Evolutionary conservation across 257 asterid genomes (phyloP), one percentile per base, ranked within the genome.

Genomic region (Ballota nigra): DNA sequence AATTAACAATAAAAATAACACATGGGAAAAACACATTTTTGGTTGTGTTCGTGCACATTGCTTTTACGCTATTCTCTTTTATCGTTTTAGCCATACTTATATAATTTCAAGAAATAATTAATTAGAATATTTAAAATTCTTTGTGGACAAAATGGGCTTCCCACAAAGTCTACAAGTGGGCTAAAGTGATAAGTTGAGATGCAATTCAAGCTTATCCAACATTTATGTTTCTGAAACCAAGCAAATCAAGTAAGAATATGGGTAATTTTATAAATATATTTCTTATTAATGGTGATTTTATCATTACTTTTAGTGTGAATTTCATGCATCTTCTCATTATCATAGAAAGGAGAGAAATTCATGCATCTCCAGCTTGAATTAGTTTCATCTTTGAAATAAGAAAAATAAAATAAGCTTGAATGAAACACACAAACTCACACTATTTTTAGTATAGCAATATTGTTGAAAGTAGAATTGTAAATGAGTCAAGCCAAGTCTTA

Each of bases 21-120:
- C 56, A 75, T 47, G 79, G 62, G 66, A 15, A 60, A 15, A 60
- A 49, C 36, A 18, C 70, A 61, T 68, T 68, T 41, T 43, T 67
- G 38, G 16, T 38, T 53, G 38, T 67, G 38, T 3, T 40, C 16
- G 40, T 74, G 10, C 49, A 28, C 18, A 5, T 74, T 40, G 41
- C 18, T 40, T 19, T 63, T 51, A 29, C 11, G 11, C 8, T 10
- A 16, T 6, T 24, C 16, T 3, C 10, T 47, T 29, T 20, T 53
- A 11, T 65, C 58, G 66, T 33, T 65, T 56, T 11, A 19, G 23
- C 29, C 55, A 57, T 47, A 36, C 59, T 19, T 63, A 5, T 19
- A 41, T 41, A 43, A 63, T 52, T 68, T 52, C 34, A 33, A 28
- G 63, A 68, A 68, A 68, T 31, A 51, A 31, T 9, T n/a, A 68